Base-by-base conservation (phyloP, 1,284 basidiomycete genomes). In the Veloporphyrellus conicus region DNA sequence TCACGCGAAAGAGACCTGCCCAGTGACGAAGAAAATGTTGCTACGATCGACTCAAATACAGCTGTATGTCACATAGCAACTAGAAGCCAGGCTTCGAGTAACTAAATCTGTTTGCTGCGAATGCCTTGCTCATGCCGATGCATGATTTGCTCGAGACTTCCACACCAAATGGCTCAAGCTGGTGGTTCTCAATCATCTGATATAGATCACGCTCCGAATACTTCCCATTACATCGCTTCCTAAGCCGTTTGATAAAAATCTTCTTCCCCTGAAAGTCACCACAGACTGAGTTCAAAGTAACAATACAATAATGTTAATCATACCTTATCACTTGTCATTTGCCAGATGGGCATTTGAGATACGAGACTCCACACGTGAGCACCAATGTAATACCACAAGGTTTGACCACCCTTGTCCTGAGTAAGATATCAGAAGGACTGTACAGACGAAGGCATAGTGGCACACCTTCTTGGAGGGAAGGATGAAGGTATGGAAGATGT, bases 341-440 rank as follows among this genome's bases (percentile, higher is more conserved):
- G 58, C 74, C 75, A 78, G 35, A 74, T 56, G 15, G 60, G 43
- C 47, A 60, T 52, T 32, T 44, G 48, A 15, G 57, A 42, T 9
- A 50, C n/a, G 6, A 69, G 52, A 0, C 56, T 56, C 74, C 75
- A 77, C 25, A 61, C 54, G 35, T 71, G 66, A 18, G 69, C 71
- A 16, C 75, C 75, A 18, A 77, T 63, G 49, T 76, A 78, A 49
- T 59, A 73, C 76, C 75, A 77, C 7, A 22, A 16, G 7, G 23
- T 46, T 37, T 61, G 52, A 6, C 49, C 49, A 2, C 58, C 6
- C 34, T 59, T 60, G 42, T 64, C 64, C 73, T 76, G 47, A 35
- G 16, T 34, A 43, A 11, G 23, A 16, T 6, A 16, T 54, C 38
- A 55, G 40, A 40, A 31, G 14, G 19, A n/a, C 3, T 22, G 6